Conservation (phyloP, 2,329 filamentous ascomycete species). For the Fusarium sp. region DNA sequence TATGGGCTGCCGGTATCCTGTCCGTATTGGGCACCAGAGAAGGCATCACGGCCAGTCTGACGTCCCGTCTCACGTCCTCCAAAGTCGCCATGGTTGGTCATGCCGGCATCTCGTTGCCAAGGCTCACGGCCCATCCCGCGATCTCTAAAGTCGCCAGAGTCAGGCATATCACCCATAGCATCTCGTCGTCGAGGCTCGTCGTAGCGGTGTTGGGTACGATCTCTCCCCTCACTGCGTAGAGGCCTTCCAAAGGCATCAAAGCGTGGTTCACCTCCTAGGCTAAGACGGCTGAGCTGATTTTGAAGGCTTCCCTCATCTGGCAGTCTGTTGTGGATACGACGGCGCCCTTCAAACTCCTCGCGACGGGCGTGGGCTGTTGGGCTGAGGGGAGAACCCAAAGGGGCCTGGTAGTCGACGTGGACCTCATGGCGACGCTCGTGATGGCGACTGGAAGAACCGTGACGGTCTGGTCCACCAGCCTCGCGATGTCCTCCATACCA, state of each 20-base stretch:
- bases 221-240: neutral
- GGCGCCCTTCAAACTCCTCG: neutral
- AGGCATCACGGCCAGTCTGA: neutral
- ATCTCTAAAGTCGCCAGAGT: neutral
- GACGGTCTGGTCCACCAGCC: neutral
- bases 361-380: neutral
- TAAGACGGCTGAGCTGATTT: neutral
- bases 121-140: neutral
- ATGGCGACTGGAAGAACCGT: neutral
- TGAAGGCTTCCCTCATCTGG: neutral
- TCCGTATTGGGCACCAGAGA: neutral
- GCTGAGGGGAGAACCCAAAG: neutral
- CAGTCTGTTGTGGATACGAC: neutral
- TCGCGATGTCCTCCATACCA: neutral
- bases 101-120: neutral
- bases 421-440: neutral
- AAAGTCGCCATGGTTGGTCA: neutral
- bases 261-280: neutral
- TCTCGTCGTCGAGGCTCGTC: neutral
- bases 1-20: neutral
- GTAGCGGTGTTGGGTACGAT: neutral
- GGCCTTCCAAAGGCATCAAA: neutral
- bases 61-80: neutral
- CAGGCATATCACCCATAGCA: neutral
- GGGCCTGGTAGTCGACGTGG: neutral